Evolutionary conservation across 116 monocot species (phyloP), one percentile per base, ranked within the genome.

Genomic region (Dioscorea cayenensis): DNA sequence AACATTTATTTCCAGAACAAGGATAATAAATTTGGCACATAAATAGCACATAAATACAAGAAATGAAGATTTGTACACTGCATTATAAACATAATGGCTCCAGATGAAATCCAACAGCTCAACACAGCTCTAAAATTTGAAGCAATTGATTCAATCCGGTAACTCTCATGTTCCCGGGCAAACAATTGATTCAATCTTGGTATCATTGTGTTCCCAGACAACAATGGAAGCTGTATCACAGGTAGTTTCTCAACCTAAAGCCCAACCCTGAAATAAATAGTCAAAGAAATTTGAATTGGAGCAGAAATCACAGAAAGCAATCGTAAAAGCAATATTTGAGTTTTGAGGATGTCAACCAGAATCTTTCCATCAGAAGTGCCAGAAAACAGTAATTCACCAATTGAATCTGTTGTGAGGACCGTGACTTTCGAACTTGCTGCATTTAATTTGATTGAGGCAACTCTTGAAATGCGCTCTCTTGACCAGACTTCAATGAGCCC

Each of bases 401-500:
- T 71, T 20, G 75, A 59, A 70, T 81, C 81, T 23, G 74, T 65
- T 13, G 48, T 78, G 14, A 85, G 19, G 29, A 78, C 49, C 18
- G 78, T 70, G n/a, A 85, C 66, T 65, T 63, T 78, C 14, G 77
- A 66, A 60, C 51, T 81, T 50, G 52, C 67, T 17, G 67, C 76
- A 20, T 64, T 69, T 11, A 76, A 60, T 72, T 64, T 81, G 38
- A 85, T 69, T 7, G 75, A 81, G 37, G 78, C 72, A 49, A 85
- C 51, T 76, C 81, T 81, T 12, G 72, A 51, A 5, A 85, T 49
- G 18, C 81, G 74, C 14, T 78, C 81, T 65, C 72, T 72, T 49
- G 69, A 73, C 85, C 85, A 85, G 14, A 85, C 78, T 81, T 85
- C 85, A 70, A 85, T 78, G 25, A 78, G 63, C 23, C 85, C 81